These are phyloP conservation scores for Bidens hawaiensis DNA, from an alignment of 140 eudicot genomes.

Conservation along the genomic window DNA sequence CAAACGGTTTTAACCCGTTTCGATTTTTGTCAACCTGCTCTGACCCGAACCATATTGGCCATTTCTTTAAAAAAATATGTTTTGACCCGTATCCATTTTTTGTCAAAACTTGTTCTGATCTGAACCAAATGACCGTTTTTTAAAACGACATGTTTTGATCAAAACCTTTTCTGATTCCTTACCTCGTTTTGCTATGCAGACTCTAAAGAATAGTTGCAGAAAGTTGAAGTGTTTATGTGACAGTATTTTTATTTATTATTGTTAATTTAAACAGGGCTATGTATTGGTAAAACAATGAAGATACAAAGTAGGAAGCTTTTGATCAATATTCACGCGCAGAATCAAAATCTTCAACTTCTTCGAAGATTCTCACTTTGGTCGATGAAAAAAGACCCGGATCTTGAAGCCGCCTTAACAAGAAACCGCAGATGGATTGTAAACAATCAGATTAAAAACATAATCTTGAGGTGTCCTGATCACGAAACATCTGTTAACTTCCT, in stretches of 20 bases:
- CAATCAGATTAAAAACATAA: slow-evolving; percentile 81
- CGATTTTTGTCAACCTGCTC: too few species aligned
- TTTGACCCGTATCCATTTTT: too few species aligned
- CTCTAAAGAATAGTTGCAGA: neutral
- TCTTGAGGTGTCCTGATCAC: slow-evolving; percentile 67
- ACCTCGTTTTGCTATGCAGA: too few species aligned
- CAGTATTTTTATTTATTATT: neutral
- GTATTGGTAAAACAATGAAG: slow-evolving; percentile 6
- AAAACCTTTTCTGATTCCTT: too few species aligned
- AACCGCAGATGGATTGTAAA: slow-evolving; percentile 87
- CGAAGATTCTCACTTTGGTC: slow-evolving; percentile 80
- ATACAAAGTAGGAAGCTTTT: slow-evolving; percentile 24
- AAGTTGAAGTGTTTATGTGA: neutral
- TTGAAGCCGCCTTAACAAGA: slow-evolving; percentile 74
- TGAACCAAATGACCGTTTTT: too few species aligned
- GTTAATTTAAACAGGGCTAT: slow-evolving; percentile 19
- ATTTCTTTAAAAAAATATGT: too few species aligned
- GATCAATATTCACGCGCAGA: slow-evolving; percentile 18
- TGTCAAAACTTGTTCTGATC: too few species aligned
- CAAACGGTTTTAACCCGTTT: neutral
- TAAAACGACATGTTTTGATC: too few species aligned
- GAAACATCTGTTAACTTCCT: slow-evolving; percentile 48
- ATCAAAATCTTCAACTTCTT: slow-evolving; percentile 11
- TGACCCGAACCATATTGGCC: too few species aligned
- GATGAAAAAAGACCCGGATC: slow-evolving; percentile 94